phyloP scores from a whole-genome alignment of 352 stramenopile genomes.

The Phytophthora fragariaefolia region DNA sequence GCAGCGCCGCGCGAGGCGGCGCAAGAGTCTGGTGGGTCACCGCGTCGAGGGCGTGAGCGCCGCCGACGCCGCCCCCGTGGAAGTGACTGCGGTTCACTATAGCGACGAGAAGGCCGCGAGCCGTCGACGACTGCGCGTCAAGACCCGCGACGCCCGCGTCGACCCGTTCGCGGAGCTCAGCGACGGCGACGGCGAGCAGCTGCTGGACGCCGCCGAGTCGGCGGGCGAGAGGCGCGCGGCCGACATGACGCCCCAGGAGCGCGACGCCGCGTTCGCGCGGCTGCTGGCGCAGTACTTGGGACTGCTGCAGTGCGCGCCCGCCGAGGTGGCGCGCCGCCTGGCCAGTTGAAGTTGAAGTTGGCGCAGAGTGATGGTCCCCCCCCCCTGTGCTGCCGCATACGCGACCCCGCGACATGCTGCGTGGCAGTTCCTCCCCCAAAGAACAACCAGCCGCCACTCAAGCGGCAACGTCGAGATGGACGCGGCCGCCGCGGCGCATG shows the following conservation, averaged over 20 bases:
- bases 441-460: background rate
- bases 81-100: background rate
- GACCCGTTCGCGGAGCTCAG: slow-evolving; percentile 8
- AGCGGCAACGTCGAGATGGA: slow-evolving; percentile 27
- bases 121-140: slow-evolving; percentile 19
- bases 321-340: slow-evolving; percentile 23
- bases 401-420: too few species aligned
- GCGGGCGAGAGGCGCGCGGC: background rate
- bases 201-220: background rate
- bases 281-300: slow-evolving; percentile 54
- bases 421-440: background rate
- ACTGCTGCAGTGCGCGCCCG: slow-evolving; percentile 44
- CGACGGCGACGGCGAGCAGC: slow-evolving; percentile 7
- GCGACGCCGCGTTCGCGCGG: slow-evolving; percentile 42
- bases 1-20: background rate
- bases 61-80: background rate
- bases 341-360: slow-evolving; percentile 6
- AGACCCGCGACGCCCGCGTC: slow-evolving; percentile 18
- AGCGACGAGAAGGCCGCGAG: slow-evolving; percentile 4
- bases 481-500: slow-evolving; percentile 13
- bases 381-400: background rate
- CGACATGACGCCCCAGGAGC: slow-evolving; percentile 21
- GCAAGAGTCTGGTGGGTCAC: background rate
- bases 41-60: background rate
- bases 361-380: background rate